A percentile compares a stretch with the other conserved stretches of the same genome.
Conservation (phyloP, 2,329 filamentous ascomycete genomes). For the Didymella segeticola region DNA sequence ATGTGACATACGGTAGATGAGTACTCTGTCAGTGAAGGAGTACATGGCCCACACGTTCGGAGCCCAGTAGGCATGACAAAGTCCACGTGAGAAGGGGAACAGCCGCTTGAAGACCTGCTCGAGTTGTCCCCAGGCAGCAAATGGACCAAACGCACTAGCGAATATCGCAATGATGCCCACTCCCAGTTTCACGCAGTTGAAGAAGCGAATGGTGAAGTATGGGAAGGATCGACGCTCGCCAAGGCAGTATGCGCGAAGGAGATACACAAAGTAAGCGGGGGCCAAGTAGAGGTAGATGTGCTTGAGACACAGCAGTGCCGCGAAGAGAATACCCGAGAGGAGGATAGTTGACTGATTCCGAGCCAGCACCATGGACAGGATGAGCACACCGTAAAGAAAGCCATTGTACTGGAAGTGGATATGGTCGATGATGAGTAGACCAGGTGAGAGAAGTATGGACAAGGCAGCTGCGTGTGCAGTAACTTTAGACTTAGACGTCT, state of each 20-base stretch:
- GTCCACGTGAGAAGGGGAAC: conserved; percentile 90
- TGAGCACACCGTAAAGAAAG: conserved; percentile 88
- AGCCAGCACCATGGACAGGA: conserved; percentile 85
- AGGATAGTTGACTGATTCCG: conserved; percentile 77
- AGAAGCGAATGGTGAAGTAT: conserved; percentile 68
- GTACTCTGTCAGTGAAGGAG: conserved; percentile 82
- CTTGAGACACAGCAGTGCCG: conserved; percentile 87
- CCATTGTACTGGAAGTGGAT: conserved; percentile 99
- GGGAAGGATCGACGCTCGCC: conserved; percentile 77
- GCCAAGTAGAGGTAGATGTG: conserved; percentile 98
- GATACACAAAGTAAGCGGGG: conserved; percentile 92
- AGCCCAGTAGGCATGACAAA: conserved; percentile 98
- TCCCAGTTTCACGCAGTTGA: conserved; percentile 85
- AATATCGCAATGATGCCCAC: conserved; percentile 74
- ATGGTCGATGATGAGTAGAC: conserved; percentile 95
- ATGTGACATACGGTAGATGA: conserved; percentile 74
- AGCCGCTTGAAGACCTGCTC: conserved; percentile 82
- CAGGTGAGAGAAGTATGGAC: conserved; percentile 89
- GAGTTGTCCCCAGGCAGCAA: conserved; percentile 80
- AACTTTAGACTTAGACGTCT: conserved; percentile 74
- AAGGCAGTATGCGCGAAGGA: conserved; percentile 89
- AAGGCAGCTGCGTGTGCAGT: conserved; percentile 85
- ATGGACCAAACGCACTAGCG: conserved; percentile 86
- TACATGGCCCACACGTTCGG: conserved; percentile 98
- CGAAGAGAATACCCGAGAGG: conserved; percentile 81